Percentiles rank a stretch among this genome's conserved stretches.
These are phyloP conservation scores for Stagonosporopsis chrysanthemi DNA, from an alignment of 2,329 filamentous ascomycete genomes.

Conservation along the genomic window DNA sequence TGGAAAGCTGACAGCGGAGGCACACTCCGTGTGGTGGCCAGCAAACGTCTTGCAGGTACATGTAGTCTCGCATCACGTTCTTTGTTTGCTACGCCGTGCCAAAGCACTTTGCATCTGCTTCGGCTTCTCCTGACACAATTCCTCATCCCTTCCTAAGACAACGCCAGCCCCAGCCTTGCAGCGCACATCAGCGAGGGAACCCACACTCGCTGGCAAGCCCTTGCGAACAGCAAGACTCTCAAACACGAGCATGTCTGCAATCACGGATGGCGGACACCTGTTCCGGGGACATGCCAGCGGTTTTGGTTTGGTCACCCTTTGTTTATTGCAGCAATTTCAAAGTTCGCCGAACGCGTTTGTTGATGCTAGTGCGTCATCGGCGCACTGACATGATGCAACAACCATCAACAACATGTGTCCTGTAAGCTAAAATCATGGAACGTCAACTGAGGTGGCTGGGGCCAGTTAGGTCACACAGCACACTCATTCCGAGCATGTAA, in stretches of 20 bases:
- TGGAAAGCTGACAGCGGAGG: conserved; percentile 5
- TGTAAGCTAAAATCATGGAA: not conserved
- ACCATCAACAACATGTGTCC: conserved; percentile 4
- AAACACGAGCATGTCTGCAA: conserved; percentile 1
- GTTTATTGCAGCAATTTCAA: conserved; percentile 17
- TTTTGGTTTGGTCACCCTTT: conserved; percentile 8
- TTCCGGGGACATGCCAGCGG: conserved; percentile 13
- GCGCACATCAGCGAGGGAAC: conserved; percentile 1
- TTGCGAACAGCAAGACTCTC: not conserved
- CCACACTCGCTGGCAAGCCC: not conserved
- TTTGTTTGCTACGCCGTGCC: conserved; percentile 6
- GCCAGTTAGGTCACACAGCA: not conserved
- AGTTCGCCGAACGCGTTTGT: conserved; percentile 21
- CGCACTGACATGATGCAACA: conserved; percentile 21
- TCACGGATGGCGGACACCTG: not conserved
- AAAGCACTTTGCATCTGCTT: not conserved
- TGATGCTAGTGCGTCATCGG: conserved; percentile 21
- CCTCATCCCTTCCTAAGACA: not conserved
- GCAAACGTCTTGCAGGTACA: not conserved
- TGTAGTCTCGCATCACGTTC: conserved; percentile 2
- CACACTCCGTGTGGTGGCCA: not conserved
- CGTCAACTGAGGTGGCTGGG: not conserved
- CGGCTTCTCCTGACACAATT: not conserved
- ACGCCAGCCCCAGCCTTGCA: conserved; percentile 8
- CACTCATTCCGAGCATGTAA: not conserved